Percentiles rank a stretch among this genome's conserved stretches.
Evolutionary conservation across 2,329 filamentous ascomycete genomes (phyloP).

Genomic region (Xylariaceae sp.): DNA sequence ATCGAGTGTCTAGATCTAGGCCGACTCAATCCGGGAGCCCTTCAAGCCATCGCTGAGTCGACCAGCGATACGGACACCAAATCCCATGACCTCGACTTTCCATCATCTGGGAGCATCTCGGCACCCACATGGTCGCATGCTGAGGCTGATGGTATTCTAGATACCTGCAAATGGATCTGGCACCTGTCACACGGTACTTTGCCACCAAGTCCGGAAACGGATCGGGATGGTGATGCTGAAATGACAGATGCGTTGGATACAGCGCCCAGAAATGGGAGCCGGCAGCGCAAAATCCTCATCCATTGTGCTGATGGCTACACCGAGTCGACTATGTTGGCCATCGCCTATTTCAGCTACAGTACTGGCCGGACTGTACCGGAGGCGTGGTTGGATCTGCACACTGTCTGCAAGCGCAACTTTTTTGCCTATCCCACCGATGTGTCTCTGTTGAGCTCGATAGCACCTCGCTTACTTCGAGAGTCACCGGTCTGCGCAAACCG

Average conservation of each 20-base stretch:
- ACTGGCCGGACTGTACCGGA: constrained; percentile 76
- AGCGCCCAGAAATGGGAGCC: constrained; percentile 32
- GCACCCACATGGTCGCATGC: constrained; percentile 77
- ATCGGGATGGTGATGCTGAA: constrained; percentile 41
- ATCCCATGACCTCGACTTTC: constrained; percentile 66
- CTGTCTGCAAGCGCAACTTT: constrained; percentile 79
- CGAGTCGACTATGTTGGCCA: constrained; percentile 80
- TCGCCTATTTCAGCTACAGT: constrained; percentile 92
- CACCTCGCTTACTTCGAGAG: constrained; percentile 68
- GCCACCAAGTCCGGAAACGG: constrained; percentile 32
- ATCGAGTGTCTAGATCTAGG: constrained; percentile 89
- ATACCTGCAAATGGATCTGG: constrained; percentile 88
- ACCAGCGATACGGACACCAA: constrained; percentile 41
- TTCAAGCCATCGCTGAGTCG: constrained; percentile 60
- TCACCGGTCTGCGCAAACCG: constrained; percentile 55
- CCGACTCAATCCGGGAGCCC: constrained; percentile 63
- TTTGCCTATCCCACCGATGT: constrained; percentile 95
- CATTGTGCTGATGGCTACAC: constrained; percentile 97
- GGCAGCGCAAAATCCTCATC: constrained; percentile 70
- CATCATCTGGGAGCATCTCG: constrained; percentile 88
- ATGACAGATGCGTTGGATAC: constrained; percentile 34
- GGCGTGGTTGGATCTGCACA: constrained; percentile 84
- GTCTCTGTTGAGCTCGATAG: constrained; percentile 70
- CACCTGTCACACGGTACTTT: constrained; percentile 67
- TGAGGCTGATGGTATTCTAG: constrained; percentile 79